phyloP scores from a whole-genome alignment of 495 filamentous ascomycete genomes.

The Hyphodiscus hymeniophilus region DNA sequence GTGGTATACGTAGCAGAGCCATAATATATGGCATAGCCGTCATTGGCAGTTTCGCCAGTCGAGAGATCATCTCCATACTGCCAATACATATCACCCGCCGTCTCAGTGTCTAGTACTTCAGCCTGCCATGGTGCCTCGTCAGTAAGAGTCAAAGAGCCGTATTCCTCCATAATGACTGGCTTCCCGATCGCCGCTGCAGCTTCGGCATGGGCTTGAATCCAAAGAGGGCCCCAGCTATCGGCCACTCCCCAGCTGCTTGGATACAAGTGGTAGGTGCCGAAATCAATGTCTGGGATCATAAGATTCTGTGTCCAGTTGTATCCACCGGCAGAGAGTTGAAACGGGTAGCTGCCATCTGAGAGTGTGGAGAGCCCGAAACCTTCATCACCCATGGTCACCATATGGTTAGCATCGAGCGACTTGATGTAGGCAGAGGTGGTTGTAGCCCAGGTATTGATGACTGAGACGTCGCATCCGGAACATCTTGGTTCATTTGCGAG shows the following conservation, averaged over 20 bases:
- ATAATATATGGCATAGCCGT: conserved; percentile 52
- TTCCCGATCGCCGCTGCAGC: conserved; percentile 47
- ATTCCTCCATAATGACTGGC: conserved; percentile 58
- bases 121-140: conserved; percentile 46
- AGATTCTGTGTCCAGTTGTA: conserved; percentile 51
- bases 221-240: conserved; percentile 37
- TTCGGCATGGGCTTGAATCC: conserved; percentile 50
- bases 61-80: conserved; percentile 49
- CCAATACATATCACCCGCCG: conserved; percentile 55
- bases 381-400: conserved; percentile 61
- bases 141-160: conserved; percentile 39
- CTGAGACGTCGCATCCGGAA: conserved; percentile 40
- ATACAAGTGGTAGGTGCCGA: conserved; percentile 59
- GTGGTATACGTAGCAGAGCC: conserved; percentile 43
- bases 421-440: conserved; percentile 57
- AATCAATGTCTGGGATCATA: conserved; percentile 42
- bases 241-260: conserved; percentile 36
- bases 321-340: conserved; percentile 42
- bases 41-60: conserved; percentile 41
- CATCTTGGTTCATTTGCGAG: conserved; percentile 65
- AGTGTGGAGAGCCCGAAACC: conserved; percentile 26
- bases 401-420: conserved; percentile 51
- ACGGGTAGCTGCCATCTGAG: conserved; percentile 44
- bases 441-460: conserved; percentile 52
- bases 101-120: conserved; percentile 37